Evolutionary conservation across 371 early-diverging fungal genomes (phyloP).

Genomic region (Mortierella sp.): DNA sequence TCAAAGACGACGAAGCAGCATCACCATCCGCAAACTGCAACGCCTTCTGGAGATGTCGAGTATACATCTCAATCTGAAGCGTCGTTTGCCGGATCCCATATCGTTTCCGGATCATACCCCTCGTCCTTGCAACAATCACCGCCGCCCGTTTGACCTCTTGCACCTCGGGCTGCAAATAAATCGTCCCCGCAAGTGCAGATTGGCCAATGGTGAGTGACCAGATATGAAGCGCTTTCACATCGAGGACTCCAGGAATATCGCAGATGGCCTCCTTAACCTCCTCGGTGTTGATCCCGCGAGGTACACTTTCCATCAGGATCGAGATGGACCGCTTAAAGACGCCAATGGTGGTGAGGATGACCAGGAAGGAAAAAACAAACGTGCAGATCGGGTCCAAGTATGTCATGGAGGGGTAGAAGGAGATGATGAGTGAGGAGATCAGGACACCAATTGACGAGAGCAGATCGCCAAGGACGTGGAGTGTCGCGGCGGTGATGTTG

Average conservation of each 20-base stretch:
- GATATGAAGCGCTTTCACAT: conserved; percentile 44
- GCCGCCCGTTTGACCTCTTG: conserved; percentile 22
- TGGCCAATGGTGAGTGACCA: conserved; percentile 53
- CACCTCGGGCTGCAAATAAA: conserved; percentile 49
- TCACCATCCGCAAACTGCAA: not conserved
- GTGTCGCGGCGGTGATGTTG: conserved; percentile 79
- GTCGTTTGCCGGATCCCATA: conserved; percentile 44
- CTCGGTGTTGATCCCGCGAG: conserved; percentile 34
- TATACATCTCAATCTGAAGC: conserved; percentile 40
- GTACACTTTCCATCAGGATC: conserved; percentile 72
- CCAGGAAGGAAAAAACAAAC: conserved; percentile 84
- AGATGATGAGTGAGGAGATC: conserved; percentile 83
- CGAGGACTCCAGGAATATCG: conserved; percentile 47
- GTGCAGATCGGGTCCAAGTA: conserved; percentile 92
- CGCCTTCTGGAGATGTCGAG: not conserved
- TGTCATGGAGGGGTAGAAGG: conserved; percentile 73
- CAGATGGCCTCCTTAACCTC: conserved; percentile 47
- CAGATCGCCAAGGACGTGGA: conserved; percentile 91
- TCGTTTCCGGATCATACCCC: conserved; percentile 28
- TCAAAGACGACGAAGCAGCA: not conserved
- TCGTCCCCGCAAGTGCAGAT: conserved; percentile 24
- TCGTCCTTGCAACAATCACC: conserved; percentile 13
- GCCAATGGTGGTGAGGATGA: conserved; percentile 78
- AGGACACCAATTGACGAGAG: conserved; percentile 90
- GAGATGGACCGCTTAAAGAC: conserved; percentile 64